Evolutionary conservation across 306 rosid genomes (phyloP).

Genomic region (Quercus berberidifolia): DNA sequence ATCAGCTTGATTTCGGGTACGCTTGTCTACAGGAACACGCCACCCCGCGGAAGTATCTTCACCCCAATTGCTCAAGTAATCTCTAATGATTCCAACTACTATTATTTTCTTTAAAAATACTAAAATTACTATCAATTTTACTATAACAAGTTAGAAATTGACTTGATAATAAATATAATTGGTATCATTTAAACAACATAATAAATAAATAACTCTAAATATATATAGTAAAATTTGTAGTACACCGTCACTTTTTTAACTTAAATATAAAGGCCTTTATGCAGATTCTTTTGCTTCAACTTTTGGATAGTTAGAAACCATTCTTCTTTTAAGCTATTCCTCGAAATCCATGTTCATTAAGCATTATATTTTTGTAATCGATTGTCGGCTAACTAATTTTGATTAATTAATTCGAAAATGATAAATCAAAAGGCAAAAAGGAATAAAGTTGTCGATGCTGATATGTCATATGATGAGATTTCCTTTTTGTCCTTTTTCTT

Average conservation of each 20-base stretch:
- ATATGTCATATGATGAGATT: not conserved
- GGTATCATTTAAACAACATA: no score
- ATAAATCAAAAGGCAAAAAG: not conserved
- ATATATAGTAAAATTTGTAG: no score
- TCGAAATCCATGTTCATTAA: not conserved
- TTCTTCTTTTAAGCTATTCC: not conserved
- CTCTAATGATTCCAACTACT: no score
- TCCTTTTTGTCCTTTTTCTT: not conserved
- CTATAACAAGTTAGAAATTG: no score
- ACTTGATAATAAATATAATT: no score
- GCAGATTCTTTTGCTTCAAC: not conserved
- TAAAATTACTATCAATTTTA: no score
- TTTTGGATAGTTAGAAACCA: not conserved
- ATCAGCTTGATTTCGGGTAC: constrained; percentile 34
- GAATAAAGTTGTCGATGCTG: not conserved
- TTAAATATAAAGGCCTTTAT: not conserved
- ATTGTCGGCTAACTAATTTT: not conserved
- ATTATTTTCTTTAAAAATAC: no score
- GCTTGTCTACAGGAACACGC: constrained; percentile 30
- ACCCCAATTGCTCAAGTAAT: constrained; percentile 60
- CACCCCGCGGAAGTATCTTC: constrained; percentile 51
- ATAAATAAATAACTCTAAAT: no score
- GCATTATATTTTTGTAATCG: not conserved
- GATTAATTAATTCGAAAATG: not conserved
- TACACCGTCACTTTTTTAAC: not conserved